A percentile compares a stretch with the other conserved stretches of the same genome.
phyloP scores from a whole-genome alignment of 805 yeast genomes.

The Yarrowia hollandica region DNA sequence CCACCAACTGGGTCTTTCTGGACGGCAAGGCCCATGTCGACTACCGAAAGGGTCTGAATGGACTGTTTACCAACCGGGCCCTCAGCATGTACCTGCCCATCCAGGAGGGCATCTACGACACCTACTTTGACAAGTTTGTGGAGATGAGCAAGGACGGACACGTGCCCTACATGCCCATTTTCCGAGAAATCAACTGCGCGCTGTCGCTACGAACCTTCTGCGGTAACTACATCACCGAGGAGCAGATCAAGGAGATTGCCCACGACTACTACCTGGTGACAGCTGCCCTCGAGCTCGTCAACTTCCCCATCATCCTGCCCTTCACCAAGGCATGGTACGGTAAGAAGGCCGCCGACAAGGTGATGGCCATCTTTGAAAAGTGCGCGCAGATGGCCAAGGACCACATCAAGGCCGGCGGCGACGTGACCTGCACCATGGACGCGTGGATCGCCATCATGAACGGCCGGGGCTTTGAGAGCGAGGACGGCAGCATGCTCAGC shows the following conservation, averaged over 20 bases:
- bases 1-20: conserved; percentile 95
- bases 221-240: conserved; percentile 91
- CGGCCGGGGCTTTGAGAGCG: conserved; percentile 49
- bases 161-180: conserved; percentile 80
- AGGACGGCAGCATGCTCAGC: conserved; percentile 44
- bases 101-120: conserved; percentile 81
- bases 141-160: conserved; percentile 63
- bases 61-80: conserved; percentile 82
- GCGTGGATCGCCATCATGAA: conserved; percentile 90
- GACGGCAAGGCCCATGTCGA: conserved; percentile 96
- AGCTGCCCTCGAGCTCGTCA: conserved; percentile 94
- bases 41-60: conserved; percentile 87
- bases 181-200: conserved; percentile 96
- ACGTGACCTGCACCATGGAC: conserved; percentile 88
- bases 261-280: conserved; percentile 91
- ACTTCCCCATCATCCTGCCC: conserved; percentile 95
- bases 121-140: conserved; percentile 68
- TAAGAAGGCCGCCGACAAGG: conserved; percentile 84
- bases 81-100: conserved; percentile 80
- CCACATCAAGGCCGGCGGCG: conserved; percentile 72
- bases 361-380: conserved; percentile 84
- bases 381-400: conserved; percentile 89
- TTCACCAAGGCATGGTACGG: conserved; percentile 99
- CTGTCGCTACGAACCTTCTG: conserved; percentile 90
- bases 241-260: conserved; percentile 81